Conservation (phyloP, 495 filamentous ascomycete species). For the Penicillium odoratum region DNA sequence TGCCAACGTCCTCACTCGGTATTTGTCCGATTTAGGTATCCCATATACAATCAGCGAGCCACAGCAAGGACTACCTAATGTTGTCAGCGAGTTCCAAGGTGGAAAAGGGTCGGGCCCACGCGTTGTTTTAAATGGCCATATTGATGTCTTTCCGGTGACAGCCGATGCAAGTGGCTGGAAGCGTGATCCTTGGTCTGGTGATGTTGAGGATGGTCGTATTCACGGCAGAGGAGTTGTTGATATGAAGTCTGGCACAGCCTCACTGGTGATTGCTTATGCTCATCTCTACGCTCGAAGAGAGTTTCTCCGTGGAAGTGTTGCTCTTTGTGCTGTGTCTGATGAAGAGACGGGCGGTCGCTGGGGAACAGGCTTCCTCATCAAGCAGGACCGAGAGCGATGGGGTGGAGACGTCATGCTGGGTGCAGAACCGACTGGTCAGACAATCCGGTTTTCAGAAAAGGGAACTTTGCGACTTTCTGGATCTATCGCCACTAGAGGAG, state of each 20-base stretch:
- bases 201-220: constrained; percentile 5
- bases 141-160: constrained; percentile 11
- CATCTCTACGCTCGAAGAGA: constrained; percentile 4
- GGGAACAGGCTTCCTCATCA: constrained; percentile 7
- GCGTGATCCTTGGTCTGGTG: constrained; percentile 13
- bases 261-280: constrained; percentile 7
- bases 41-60: constrained; percentile 1
- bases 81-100: constrained; percentile 9
- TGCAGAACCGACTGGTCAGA: constrained; percentile 9
- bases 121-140: constrained; percentile 12
- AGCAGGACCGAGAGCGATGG: constrained; percentile 4
- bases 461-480: constrained; percentile 11
- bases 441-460: constrained; percentile 11
- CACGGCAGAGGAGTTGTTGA: constrained; percentile 12
- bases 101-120: constrained; percentile 6
- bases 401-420: constrained; percentile 13
- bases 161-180: constrained; percentile 2
- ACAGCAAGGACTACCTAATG: constrained; percentile 3
- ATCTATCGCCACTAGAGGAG: constrained; percentile 3
- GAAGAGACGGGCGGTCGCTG: constrained; percentile 11
- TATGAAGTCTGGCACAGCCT: constrained; percentile 13
- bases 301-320: constrained; percentile 10
- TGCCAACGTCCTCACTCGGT: constrained; percentile 5
- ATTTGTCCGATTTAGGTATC: neutral
- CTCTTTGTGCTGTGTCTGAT: constrained; percentile 11